Conservation (phyloP, 352 stramenopile species). For the Phytophthora aleatoria region DNA sequence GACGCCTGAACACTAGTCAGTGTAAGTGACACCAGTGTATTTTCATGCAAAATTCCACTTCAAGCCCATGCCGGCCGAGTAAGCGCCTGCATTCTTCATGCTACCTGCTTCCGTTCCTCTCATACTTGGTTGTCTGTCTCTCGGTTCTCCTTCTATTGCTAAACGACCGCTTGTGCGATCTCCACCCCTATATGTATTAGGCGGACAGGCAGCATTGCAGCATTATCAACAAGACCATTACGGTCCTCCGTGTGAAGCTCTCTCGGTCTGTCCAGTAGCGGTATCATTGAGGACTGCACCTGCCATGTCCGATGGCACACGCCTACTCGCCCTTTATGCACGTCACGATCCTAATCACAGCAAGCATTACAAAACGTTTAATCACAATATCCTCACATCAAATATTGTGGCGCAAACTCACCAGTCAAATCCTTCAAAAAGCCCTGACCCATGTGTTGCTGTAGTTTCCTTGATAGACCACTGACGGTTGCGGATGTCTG, state of each 20-base stretch:
- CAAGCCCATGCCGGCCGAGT: conserved; percentile 2
- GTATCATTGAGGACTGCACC: conserved; percentile 4
- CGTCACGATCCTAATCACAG: conserved; percentile 77
- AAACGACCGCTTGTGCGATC: conserved; percentile 14
- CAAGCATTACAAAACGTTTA: conserved; percentile 18
- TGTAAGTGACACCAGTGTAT: conserved; percentile 19
- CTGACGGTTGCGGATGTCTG: conserved; percentile 98
- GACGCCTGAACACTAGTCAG: conserved; percentile 21
- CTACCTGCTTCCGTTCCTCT: conserved; percentile 11
- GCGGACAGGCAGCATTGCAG: conserved; percentile 4
- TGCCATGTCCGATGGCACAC: conserved; percentile 10
- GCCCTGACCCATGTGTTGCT: conserved; percentile 96
- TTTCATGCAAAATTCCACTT: conserved; percentile 30
- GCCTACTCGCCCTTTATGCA: conserved; percentile 89
- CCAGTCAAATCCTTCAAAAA: conserved; percentile 99
- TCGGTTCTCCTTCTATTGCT: conserved; percentile 35
- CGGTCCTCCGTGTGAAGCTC: neutral
- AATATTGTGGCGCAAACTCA: conserved; percentile 22
- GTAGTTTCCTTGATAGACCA: conserved; percentile 99
- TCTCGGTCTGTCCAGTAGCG: conserved; percentile 15
- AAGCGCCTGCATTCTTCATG: conserved; percentile 15
- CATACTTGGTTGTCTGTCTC: conserved; percentile 1
- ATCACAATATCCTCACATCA: conserved; percentile 2
- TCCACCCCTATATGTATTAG: conserved; percentile 8
- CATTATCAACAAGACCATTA: conserved; percentile 5